Conservation (phyloP, 805 yeast genomes). For the Monosporozyma yasuniensis region DNA sequence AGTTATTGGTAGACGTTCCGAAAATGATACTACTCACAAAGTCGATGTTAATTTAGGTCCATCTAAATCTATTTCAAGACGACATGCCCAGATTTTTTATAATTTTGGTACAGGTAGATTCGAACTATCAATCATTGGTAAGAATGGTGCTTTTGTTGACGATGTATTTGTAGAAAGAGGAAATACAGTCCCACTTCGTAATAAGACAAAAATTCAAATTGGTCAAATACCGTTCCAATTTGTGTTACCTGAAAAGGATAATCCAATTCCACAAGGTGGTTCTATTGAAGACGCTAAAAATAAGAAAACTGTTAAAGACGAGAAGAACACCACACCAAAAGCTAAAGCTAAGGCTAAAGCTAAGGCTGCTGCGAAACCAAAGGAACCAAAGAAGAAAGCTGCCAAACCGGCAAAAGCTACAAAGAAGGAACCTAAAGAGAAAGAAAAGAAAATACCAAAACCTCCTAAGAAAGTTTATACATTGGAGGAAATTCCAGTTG, state of each 20-base stretch:
- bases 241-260: slow-evolving; percentile 65
- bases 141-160: slow-evolving; percentile 96
- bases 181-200: slow-evolving; percentile 76
- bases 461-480: slow-evolving; percentile 57
- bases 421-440: slow-evolving; percentile 32
- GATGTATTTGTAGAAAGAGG: slow-evolving; percentile 85
- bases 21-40: slow-evolving; percentile 55
- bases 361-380: slow-evolving; percentile 5
- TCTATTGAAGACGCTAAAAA: slow-evolving; percentile 1
- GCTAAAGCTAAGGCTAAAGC: neutral
- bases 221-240: slow-evolving; percentile 88
- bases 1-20: slow-evolving; percentile 81
- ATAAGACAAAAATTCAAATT: slow-evolving; percentile 80
- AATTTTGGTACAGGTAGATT: slow-evolving; percentile 94
- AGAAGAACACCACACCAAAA: neutral
- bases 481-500: slow-evolving; percentile 81
- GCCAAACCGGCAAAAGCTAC: slow-evolving; percentile 14
- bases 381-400: slow-evolving; percentile 9
- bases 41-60: slow-evolving; percentile 91
- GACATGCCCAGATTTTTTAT: slow-evolving; percentile 93
- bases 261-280: neutral
- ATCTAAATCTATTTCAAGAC: slow-evolving; percentile 84
- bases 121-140: slow-evolving; percentile 82
- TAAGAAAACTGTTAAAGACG: slow-evolving; percentile 7
- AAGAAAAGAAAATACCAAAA: slow-evolving; percentile 42